phyloP scores from a whole-genome alignment of 345 rosid species.

The Brassica incana region DNA sequence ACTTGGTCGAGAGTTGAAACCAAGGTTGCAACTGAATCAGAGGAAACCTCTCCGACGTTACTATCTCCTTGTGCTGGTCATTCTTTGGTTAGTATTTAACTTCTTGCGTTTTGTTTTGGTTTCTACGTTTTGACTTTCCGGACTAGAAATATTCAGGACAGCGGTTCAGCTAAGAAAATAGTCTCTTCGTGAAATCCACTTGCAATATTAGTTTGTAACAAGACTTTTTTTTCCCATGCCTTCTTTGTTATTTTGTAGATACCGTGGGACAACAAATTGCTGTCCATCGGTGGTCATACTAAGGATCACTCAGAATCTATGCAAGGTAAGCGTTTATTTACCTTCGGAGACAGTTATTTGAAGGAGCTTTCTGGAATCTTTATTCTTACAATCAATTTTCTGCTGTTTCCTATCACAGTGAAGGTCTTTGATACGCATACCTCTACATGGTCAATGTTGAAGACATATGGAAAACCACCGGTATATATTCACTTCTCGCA shows the following conservation, averaged over 20 bases:
- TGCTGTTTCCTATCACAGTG: slow-evolving; percentile 55
- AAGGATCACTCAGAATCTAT: slow-evolving; percentile 88
- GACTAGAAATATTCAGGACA: slow-evolving; percentile 21
- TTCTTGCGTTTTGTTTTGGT: slow-evolving; percentile 19
- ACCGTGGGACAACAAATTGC: slow-evolving; percentile 88
- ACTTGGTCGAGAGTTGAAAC: slow-evolving; percentile 90
- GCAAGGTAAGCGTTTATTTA: slow-evolving; percentile 54
- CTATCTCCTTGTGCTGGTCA: slow-evolving; percentile 93
- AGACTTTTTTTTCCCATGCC: slow-evolving; percentile 19
- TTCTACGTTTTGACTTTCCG: slow-evolving; percentile 15
- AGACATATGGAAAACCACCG: slow-evolving; percentile 97
- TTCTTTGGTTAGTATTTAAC: slow-evolving; percentile 72
- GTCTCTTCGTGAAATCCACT: slow-evolving; percentile 28
- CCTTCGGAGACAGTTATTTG: slow-evolving; percentile 1
- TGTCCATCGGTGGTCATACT: slow-evolving; percentile 91
- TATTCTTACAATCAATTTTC: slow-evolving; percentile 15
- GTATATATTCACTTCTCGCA: slow-evolving; percentile 52
- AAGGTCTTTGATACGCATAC: slow-evolving; percentile 79
- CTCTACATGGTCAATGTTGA: slow-evolving; percentile 76
- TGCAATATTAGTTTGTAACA: slow-evolving; percentile 26
- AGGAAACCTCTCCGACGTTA: slow-evolving; percentile 53
- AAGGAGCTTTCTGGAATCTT: slow-evolving; percentile 9
- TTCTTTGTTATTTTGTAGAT: slow-evolving; percentile 52
- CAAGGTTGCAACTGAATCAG: slow-evolving; percentile 56
- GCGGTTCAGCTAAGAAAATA: slow-evolving; percentile 18